Evolutionary conservation across 2,329 filamentous ascomycete species (phyloP).

Genomic region (Arachnomyces sp.): DNA sequence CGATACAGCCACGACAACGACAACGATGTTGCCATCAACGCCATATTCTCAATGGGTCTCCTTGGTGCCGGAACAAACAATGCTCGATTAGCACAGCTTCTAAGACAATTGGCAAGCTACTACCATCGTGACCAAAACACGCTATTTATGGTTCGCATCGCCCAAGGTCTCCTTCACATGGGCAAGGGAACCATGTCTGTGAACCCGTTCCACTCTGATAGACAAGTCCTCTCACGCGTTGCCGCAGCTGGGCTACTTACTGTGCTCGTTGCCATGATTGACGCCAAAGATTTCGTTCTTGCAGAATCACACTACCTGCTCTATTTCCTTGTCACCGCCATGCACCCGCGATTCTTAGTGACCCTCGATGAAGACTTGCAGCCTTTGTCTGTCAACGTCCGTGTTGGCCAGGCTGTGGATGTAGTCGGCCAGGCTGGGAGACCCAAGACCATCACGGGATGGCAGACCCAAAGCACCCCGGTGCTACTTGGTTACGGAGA

Average conservation of each 20-base stretch:
- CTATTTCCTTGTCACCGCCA: conserved; percentile 93
- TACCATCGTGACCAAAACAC: conserved; percentile 96
- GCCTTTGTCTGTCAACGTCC: conserved; percentile 89
- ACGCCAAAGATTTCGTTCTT: conserved; percentile 78
- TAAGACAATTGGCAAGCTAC: conserved; percentile 92
- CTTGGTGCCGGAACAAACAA: conserved; percentile 97
- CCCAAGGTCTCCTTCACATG: conserved; percentile 96
- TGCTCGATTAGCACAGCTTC: conserved; percentile 84
- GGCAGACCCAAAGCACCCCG: conserved; percentile 99
- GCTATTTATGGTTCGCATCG: conserved; percentile 98
- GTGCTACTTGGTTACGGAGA: conserved; percentile 92
- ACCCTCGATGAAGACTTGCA: conserved; percentile 92
- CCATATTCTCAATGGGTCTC: conserved; percentile 98
- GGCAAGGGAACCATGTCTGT: conserved; percentile 95
- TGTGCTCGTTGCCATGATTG: conserved; percentile 87
- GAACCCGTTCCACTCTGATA: conserved; percentile 98
- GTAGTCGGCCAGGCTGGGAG: conserved; percentile 94
- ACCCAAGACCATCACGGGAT: conserved; percentile 97
- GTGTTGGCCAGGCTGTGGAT: conserved; percentile 95
- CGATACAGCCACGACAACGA: conserved; percentile 98
- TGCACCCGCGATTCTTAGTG: conserved; percentile 93
- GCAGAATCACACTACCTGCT: conserved; percentile 81
- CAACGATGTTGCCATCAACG: conserved; percentile 94
- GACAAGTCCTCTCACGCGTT: conserved; percentile 88
- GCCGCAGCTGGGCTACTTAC: conserved; percentile 82